Conservation (phyloP, 2,329 filamentous ascomycete species). For the Diaporthe vexans region DNA sequence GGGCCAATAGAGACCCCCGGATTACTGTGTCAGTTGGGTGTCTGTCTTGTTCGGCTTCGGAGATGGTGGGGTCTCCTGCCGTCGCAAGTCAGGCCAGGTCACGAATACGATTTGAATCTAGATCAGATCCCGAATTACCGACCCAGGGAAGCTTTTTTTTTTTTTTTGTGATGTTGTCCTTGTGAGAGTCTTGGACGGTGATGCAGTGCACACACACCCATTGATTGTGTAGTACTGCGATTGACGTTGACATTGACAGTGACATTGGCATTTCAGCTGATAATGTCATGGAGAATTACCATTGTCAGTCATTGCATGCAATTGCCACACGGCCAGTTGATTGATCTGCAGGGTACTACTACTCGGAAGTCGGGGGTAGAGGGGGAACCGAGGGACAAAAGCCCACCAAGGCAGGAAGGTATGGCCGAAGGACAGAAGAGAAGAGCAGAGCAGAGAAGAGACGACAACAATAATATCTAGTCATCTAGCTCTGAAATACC, state of each 20-base stretch:
- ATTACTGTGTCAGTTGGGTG: slow-evolving; percentile 19
- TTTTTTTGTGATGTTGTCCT: not conserved
- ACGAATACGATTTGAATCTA: slow-evolving; percentile 6
- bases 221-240: not conserved
- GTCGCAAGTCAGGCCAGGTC: slow-evolving; percentile 28
- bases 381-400: not conserved
- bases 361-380: not conserved
- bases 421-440: not conserved
- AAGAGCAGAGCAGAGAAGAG: not conserved
- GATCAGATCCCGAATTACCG: slow-evolving; percentile 31
- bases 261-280: not conserved
- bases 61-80: slow-evolving; percentile 13
- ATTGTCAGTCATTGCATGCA: not conserved
- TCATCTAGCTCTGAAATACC: slow-evolving; percentile 18
- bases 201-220: not conserved
- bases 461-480: not conserved
- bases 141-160: slow-evolving; percentile 2
- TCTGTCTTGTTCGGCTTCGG: slow-evolving; percentile 1
- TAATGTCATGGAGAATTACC: not conserved
- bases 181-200: not conserved
- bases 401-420: not conserved
- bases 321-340: not conserved
- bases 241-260: too few relatives aligned
- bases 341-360: slow-evolving; percentile 6
- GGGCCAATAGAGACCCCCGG: slow-evolving; percentile 22